Conservation (phyloP, 352 stramenopile genomes). For the Ochromonadaceae sp. region DNA sequence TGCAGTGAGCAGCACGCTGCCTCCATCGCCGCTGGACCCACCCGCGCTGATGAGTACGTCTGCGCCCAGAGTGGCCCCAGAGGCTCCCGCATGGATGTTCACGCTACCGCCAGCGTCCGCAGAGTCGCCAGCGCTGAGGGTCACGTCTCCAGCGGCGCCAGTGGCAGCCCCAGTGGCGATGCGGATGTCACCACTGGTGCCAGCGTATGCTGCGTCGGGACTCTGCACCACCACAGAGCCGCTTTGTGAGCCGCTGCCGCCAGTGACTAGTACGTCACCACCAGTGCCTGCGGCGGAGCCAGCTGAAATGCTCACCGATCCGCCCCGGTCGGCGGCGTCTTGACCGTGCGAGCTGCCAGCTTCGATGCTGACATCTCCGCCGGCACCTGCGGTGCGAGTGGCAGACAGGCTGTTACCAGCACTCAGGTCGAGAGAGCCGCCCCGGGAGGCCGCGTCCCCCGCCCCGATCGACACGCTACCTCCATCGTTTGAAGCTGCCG, state of each 20-base stretch:
- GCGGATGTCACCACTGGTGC: constrained; percentile 9
- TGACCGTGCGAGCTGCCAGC: background rate
- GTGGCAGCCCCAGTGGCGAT: constrained; percentile 13
- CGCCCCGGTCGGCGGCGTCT: background rate
- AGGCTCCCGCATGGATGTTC: constrained; percentile 22
- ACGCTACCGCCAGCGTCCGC: constrained; percentile 26
- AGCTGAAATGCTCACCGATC: background rate
- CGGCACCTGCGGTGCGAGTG: no score
- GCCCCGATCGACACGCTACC: no score
- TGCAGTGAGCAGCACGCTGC: no score
- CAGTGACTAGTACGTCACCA: background rate
- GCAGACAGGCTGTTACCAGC: no score
- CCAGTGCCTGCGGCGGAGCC: background rate
- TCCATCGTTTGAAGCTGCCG: no score
- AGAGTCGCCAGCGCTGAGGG: constrained; percentile 18
- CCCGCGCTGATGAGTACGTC: constrained; percentile 21
- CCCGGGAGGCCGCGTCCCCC: no score
- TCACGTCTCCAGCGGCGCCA: constrained; percentile 20
- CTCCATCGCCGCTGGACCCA: background rate
- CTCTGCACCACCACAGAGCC: no score
- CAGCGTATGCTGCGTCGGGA: no score
- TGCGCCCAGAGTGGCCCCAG: constrained; percentile 25
- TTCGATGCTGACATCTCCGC: no score
- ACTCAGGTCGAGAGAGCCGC: no score
- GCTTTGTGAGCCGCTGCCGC: no score